Percentiles rank a stretch among this genome's conserved stretches.
Conservation (phyloP, 371 early-diverging fungal genomes). For the Mucor circinelloides region DNA sequence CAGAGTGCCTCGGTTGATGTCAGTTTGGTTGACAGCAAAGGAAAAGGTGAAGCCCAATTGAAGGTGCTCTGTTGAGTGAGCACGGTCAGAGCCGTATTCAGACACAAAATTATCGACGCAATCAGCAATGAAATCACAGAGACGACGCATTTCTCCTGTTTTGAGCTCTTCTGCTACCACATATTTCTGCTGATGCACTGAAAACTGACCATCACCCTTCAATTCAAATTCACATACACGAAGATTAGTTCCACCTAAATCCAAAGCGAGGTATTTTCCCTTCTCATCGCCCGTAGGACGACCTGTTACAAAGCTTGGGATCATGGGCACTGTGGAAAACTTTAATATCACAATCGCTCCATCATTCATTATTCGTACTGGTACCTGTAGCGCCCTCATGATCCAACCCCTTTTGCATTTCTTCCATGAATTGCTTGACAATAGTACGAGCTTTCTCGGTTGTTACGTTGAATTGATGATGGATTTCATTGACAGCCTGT, state of each 20-base stretch:
- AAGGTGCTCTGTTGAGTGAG: slow-evolving; percentile 7
- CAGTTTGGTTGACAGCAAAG: slow-evolving; percentile 87
- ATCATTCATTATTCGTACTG: neutral
- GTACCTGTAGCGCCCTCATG: slow-evolving; percentile 55
- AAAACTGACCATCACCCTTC: slow-evolving; percentile 50
- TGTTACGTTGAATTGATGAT: slow-evolving; percentile 14
- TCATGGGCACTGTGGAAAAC: slow-evolving; percentile 37
- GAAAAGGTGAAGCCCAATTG: slow-evolving; percentile 92
- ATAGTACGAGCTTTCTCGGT: slow-evolving; percentile 34
- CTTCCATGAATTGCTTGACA: slow-evolving; percentile 63
- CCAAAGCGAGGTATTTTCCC: slow-evolving; percentile 86
- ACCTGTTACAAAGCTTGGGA: slow-evolving; percentile 85
- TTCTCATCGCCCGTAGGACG: slow-evolving; percentile 81
- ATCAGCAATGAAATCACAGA: slow-evolving; percentile 91
- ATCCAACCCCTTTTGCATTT: slow-evolving; percentile 73
- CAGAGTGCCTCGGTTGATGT: slow-evolving; percentile 75
- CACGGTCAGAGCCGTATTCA: slow-evolving; percentile 41
- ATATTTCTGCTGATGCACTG: slow-evolving; percentile 33
- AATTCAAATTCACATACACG: slow-evolving; percentile 69
- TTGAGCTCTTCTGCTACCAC: slow-evolving; percentile 33
- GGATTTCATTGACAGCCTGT: slow-evolving; percentile 1
- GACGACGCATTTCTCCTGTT: slow-evolving; percentile 49
- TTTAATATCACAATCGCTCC: neutral
- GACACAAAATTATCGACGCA: slow-evolving; percentile 76
- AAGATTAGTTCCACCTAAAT: slow-evolving; percentile 92